Percentiles rank a stretch among this genome's conserved stretches.
Conservation (phyloP, 192 early-diverging fungal genomes). For the Irineochytrium annulatum region DNA sequence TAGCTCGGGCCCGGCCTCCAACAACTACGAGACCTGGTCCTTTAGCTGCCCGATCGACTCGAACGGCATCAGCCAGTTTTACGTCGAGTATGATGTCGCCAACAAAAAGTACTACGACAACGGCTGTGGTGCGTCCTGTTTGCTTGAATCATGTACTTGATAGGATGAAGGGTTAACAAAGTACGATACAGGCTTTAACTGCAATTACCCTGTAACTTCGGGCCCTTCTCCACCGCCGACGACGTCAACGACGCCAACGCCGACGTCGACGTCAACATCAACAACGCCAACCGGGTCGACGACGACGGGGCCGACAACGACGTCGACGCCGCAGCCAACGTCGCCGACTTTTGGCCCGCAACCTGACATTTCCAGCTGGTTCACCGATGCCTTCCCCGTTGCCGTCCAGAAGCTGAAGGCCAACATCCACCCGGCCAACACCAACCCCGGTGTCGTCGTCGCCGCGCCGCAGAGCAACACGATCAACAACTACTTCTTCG, state of each 20-base stretch:
- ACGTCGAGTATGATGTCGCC: conserved; percentile 31
- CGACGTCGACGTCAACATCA: background rate
- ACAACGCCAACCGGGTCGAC: background rate
- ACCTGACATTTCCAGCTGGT: conserved; percentile 1
- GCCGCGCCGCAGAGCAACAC: conserved; percentile 6
- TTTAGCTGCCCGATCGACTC: conserved; percentile 1
- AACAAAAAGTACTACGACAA: conserved; percentile 37
- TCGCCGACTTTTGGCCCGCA: conserved; percentile 1
- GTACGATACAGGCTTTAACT: no score
- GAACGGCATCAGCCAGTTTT: conserved; percentile 25
- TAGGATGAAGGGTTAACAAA: no score
- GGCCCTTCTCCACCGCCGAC: no score
- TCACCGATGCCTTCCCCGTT: background rate
- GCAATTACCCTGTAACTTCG: no score
- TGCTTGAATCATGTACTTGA: no score
- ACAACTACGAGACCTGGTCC: conserved; percentile 12
- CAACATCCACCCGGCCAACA: conserved; percentile 2
- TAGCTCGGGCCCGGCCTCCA: background rate
- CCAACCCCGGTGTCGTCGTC: conserved; percentile 3
- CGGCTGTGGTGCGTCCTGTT: no score
- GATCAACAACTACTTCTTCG: conserved; percentile 27
- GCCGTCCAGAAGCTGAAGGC: background rate
- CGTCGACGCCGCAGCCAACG: background rate
- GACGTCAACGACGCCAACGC: conserved; percentile 16
- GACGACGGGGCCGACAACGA: background rate